Base-by-base conservation (phyloP, 2,329 filamentous ascomycete genomes). In the Zelopaecilomyces penicillatus region DNA sequence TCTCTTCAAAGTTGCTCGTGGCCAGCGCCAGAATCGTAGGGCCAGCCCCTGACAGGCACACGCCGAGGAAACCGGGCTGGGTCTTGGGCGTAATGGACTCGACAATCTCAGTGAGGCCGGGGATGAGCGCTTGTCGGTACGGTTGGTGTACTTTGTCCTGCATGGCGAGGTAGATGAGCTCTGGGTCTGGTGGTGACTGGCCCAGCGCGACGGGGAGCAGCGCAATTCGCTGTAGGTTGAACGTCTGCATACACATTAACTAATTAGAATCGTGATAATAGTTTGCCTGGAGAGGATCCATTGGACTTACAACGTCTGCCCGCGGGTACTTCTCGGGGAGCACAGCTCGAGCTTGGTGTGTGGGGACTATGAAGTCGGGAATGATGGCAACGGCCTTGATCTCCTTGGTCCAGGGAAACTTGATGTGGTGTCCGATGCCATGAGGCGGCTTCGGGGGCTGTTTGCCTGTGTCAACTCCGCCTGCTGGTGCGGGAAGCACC, bases 321-420 rank as follows among this genome's bases (percentile, higher is more conserved):
- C 88, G 78, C 12, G 82, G 76, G 62, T 97, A 98, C 45, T 77
- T 71, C 37, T 79, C 77, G 3, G 93, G 93, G 31, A 98, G 72
- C 19, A 95, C 91, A 46, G 82, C 81, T 58, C 93, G 81, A 5
- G 93, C 91, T 60, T 88, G 86, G 48, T 91, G 89, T 1, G 93
- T 98, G n/a, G 89, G 80, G 30, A 97, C 90, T 63, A 95, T 87
- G 60, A 97, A 98, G 56, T 95, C 80, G 6, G 93, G 93, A 50
- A 98, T 95, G 57, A 98, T 91, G 53, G 90, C 89, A 52, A 98
- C 84, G 50, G 90, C 91, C 73, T 96, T 97, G 74, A 98, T 95
- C 65, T 95, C 87, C 52, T 83, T 80, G 46, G 88, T 85, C 91
- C 91, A 97, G 36, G 82, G 81, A 66, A 96, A 97, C 65, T 90